These are phyloP conservation scores for Pythium rishiriense DNA, from an alignment of 352 stramenopile species.

Conservation along the genomic window DNA sequence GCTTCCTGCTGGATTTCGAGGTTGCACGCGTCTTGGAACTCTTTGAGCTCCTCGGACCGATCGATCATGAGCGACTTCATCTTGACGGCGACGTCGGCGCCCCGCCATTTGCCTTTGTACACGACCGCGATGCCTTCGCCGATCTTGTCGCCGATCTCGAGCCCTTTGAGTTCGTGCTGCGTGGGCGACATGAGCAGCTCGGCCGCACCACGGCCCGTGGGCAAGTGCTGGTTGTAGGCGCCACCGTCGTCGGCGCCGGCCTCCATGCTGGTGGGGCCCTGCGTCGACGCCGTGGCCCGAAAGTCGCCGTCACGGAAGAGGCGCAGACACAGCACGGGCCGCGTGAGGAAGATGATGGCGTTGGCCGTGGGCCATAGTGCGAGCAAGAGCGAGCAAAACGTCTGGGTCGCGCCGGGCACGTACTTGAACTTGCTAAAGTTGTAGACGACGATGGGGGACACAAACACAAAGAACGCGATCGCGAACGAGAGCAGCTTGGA, in stretches of 20 bases:
- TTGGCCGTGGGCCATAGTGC: conserved; percentile 83
- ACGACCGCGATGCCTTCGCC: conserved; percentile 89
- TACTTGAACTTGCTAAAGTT: conserved; percentile 49
- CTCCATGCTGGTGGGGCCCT: conserved; percentile 15
- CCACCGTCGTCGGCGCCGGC: conserved; percentile 4
- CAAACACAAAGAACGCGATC: conserved; percentile 72
- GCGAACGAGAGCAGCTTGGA: conserved; percentile 81
- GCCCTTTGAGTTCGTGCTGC: conserved; percentile 72
- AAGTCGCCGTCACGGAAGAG: conserved; percentile 39
- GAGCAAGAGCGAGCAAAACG: conserved; percentile 46
- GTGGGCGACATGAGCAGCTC: conserved; percentile 33
- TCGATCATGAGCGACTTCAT: conserved; percentile 84
- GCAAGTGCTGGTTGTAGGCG: conserved; percentile 24
- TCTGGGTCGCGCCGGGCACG: conserved; percentile 9
- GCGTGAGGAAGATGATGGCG: conserved; percentile 73
- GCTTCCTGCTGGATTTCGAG: conserved; percentile 84
- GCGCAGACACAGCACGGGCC: conserved; percentile 56
- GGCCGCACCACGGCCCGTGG: conserved; percentile 1
- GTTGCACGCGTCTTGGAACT: conserved; percentile 84
- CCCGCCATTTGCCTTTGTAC: conserved; percentile 95
- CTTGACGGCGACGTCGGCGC: conserved; percentile 96
- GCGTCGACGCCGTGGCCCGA: not conserved
- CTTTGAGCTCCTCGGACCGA: conserved; percentile 51
- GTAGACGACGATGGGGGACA: conserved; percentile 72
- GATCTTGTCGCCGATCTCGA: conserved; percentile 85